Conservation (phyloP, 257 asterid genomes). For the Solanum pimpinellifolium region DNA sequence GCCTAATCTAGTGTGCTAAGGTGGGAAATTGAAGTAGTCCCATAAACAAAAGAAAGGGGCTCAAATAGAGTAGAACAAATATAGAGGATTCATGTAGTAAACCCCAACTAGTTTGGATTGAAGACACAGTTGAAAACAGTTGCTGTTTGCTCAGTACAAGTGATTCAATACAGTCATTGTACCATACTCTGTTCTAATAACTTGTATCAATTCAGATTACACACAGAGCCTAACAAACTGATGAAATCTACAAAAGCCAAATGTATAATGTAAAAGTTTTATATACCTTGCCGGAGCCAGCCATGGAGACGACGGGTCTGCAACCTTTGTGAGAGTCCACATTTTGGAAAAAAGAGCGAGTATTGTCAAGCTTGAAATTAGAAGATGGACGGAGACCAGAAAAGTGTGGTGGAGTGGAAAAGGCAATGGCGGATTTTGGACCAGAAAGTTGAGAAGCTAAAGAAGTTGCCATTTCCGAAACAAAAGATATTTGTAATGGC, state of each 20-base stretch:
- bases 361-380: constrained; percentile 17
- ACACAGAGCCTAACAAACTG: neutral
- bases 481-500: neutral
- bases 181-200: neutral
- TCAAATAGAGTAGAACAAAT: neutral
- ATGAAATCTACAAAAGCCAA: neutral
- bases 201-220: neutral
- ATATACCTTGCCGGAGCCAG: constrained; percentile 79
- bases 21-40: neutral
- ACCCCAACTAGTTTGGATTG: neutral
- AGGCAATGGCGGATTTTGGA: neutral
- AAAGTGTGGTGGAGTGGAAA: constrained; percentile 19
- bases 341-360: constrained; percentile 39
- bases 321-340: constrained; percentile 41
- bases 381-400: constrained; percentile 61
- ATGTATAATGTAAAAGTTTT: neutral
- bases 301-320: constrained; percentile 75
- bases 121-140: neutral
- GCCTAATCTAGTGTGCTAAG: neutral
- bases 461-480: constrained; percentile 30
- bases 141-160: neutral
- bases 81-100: neutral
- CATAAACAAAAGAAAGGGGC: neutral
- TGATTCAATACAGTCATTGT: neutral
- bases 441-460: constrained; percentile 17